Evolutionary conservation across 140 eudicot species (phyloP).

Genomic region (Bidens hawaiensis): DNA sequence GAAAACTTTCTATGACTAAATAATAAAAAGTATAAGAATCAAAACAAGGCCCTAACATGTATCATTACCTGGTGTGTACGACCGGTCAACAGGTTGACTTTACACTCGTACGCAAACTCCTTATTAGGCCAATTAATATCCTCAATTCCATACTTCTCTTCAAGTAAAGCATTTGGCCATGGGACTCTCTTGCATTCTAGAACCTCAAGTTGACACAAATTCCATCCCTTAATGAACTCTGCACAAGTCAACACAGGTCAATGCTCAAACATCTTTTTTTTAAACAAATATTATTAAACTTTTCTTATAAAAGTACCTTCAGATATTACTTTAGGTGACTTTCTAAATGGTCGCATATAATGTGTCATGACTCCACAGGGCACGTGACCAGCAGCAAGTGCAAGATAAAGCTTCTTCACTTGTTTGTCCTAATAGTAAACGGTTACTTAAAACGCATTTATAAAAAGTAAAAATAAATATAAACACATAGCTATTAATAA

Average conservation of each 20-base stretch:
- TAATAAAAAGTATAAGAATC: neutral
- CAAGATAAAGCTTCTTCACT: constrained; percentile 91
- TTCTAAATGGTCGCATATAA: constrained; percentile 80
- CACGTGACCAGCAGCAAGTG: constrained; percentile 78
- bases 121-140: constrained; percentile 74
- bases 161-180: constrained; percentile 54
- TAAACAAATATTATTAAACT: no score
- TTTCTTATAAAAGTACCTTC: constrained; percentile 43
- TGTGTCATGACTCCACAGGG: constrained; percentile 76
- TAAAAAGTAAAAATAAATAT: no score
- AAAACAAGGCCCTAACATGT: neutral
- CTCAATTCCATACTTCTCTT: constrained; percentile 43
- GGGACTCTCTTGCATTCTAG: constrained; percentile 79
- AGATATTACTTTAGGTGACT: constrained; percentile 71
- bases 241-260: no score
- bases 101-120: constrained; percentile 84
- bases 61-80: constrained; percentile 88
- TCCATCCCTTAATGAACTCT: constrained; percentile 68
- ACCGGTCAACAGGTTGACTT: constrained; percentile 80
- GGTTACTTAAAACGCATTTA: neutral
- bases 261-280: no score
- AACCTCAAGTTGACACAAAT: constrained; percentile 81
- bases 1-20: neutral
- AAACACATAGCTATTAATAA: neutral
- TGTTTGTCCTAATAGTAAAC: constrained; percentile 57